phyloP scores from a whole-genome alignment of 371 early-diverging fungal species.

The Neoconidiobolus thromboides region DNA sequence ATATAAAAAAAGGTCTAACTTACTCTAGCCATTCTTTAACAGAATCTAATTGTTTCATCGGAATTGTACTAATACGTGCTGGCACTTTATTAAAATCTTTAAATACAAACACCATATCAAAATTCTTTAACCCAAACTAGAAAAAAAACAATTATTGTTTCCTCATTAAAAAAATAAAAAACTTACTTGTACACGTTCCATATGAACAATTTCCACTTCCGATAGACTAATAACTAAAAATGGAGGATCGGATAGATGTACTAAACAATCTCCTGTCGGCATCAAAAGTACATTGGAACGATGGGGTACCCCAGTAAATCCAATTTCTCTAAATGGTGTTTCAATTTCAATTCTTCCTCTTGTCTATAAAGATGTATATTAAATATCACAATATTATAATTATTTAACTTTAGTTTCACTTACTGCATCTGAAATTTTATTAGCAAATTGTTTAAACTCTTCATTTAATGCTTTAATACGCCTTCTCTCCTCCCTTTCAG shows the following conservation, averaged over 20 bases:
- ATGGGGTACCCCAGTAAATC: slow-evolving; percentile 94
- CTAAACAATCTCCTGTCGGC: slow-evolving; percentile 94
- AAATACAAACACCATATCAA: slow-evolving; percentile 97
- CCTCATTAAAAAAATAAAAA: too few species aligned
- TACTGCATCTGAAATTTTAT: slow-evolving; percentile 71
- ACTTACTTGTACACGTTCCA: slow-evolving; percentile 74
- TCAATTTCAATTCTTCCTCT: slow-evolving; percentile 65
- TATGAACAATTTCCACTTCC: slow-evolving; percentile 94
- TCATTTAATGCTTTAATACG: slow-evolving; percentile 75
- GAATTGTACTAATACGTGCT: slow-evolving; percentile 94
- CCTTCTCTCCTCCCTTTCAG: slow-evolving; percentile 85
- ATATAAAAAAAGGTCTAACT: too few species aligned
- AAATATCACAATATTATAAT: background rate
- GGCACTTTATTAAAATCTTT: slow-evolving; percentile 83
- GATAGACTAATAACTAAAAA: slow-evolving; percentile 83
- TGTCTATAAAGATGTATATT: slow-evolving; percentile 28
- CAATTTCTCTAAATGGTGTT: slow-evolving; percentile 83
- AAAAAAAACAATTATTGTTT: too few species aligned
- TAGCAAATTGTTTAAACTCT: slow-evolving; percentile 89
- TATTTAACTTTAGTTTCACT: slow-evolving; percentile 6
- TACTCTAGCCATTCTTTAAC: slow-evolving; percentile 87
- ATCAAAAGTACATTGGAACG: slow-evolving; percentile 87
- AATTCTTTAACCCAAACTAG: slow-evolving; percentile 92
- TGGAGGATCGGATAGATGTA: slow-evolving; percentile 94
- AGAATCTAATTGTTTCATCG: slow-evolving; percentile 81